Evolutionary conservation across 345 rosid species (phyloP).

Genomic region (Lepidium sativum): DNA sequence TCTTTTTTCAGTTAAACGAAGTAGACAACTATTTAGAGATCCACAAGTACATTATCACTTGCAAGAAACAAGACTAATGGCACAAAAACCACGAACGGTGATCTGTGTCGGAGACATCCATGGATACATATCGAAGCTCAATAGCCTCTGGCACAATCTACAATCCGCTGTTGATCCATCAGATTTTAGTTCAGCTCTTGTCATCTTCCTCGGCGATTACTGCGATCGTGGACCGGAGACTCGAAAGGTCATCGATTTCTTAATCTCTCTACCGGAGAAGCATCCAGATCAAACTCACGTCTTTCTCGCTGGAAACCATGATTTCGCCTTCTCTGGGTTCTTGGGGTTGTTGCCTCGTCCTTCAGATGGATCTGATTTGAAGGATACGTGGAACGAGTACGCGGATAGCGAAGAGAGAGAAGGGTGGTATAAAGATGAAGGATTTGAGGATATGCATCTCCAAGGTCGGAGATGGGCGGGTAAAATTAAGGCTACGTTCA

Average conservation of each 20-base stretch:
- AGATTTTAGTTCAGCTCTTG: constrained; percentile 51
- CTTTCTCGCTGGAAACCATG: constrained; percentile 74
- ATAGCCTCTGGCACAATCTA: constrained; percentile 69
- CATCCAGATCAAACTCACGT: constrained; percentile 66
- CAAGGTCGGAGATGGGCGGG: constrained; percentile 90
- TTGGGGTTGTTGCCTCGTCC: constrained; percentile 49
- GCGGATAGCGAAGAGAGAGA: constrained; percentile 52
- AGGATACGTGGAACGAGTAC: constrained; percentile 63
- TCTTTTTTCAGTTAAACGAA: too few relatives aligned
- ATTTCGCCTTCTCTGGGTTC: constrained; percentile 68
- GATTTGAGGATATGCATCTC: constrained; percentile 66
- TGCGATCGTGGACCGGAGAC: constrained; percentile 90
- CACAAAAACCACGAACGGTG: constrained; percentile 37
- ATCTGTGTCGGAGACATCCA: constrained; percentile 85
- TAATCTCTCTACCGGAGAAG: constrained; percentile 40
- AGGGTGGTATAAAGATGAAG: constrained; percentile 74
- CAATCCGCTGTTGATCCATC: constrained; percentile 37
- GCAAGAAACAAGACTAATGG: not conserved
- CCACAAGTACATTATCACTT: not conserved
- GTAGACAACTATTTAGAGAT: too few relatives aligned
- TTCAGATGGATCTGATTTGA: constrained; percentile 37
- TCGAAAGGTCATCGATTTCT: constrained; percentile 53
- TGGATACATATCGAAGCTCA: constrained; percentile 60
- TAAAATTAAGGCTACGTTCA: constrained; percentile 36
- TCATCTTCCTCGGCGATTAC: constrained; percentile 90